Evolutionary conservation across 768 basidiomycete genomes (phyloP).

Genomic region (Trichaptum fuscoviolaceum): DNA sequence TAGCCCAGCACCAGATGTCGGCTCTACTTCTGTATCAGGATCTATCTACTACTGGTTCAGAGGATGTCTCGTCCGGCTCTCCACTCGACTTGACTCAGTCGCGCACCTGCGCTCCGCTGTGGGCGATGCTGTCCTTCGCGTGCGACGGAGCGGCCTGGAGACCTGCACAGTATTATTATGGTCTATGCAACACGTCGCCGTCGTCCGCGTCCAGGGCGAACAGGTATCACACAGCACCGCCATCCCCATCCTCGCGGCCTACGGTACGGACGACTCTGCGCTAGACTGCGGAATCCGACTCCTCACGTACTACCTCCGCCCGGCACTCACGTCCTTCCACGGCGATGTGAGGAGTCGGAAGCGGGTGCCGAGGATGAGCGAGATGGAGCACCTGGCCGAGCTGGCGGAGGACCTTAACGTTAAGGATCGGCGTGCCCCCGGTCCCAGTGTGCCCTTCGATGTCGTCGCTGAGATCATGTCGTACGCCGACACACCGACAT

Average conservation of each 20-base stretch:
- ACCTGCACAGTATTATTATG: not conserved
- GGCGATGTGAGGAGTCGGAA: too few species aligned
- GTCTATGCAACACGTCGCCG: not conserved
- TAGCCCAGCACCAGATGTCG: not conserved
- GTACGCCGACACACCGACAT: too few species aligned
- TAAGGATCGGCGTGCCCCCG: too few species aligned
- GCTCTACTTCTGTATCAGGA: too few species aligned
- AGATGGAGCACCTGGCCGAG: too few species aligned
- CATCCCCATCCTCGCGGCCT: not conserved
- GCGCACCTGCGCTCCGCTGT: not conserved
- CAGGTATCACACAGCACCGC: not conserved
- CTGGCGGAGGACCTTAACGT: too few species aligned
- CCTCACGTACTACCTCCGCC: not conserved
- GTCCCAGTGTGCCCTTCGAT: too few species aligned
- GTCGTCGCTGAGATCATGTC: too few species aligned
- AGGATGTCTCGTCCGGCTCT: not conserved
- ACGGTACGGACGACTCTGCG: not conserved
- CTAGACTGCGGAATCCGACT: not conserved
- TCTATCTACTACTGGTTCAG: not conserved
- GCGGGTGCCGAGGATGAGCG: too few species aligned
- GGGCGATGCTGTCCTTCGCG: not conserved
- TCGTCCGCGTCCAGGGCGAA: not conserved
- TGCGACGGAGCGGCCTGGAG: not conserved
- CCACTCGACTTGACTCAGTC: not conserved
- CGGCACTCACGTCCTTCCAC: too few species aligned